Conservation (phyloP, 2,329 filamentous ascomycete species). For the Ophiocordyceps robertsii region DNA sequence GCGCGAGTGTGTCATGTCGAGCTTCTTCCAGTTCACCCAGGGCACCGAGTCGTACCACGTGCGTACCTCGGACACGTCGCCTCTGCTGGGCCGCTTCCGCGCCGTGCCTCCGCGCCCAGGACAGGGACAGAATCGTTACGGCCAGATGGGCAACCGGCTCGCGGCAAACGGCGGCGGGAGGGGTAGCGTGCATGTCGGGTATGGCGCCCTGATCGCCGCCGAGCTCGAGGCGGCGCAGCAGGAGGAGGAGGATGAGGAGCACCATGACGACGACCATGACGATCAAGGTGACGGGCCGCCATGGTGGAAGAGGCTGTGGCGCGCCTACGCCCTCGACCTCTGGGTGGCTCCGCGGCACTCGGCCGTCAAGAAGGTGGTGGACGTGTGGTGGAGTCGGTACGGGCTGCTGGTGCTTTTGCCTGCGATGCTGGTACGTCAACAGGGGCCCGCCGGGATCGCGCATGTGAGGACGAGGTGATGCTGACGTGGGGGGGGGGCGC, state of each 20-base stretch:
- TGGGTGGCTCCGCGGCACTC: slow-evolving; percentile 48
- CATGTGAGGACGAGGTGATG: neutral
- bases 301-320: slow-evolving; percentile 19
- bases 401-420: slow-evolving; percentile 46
- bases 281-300: slow-evolving; percentile 20
- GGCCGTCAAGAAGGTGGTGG: slow-evolving; percentile 43
- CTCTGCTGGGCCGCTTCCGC: slow-evolving; percentile 51
- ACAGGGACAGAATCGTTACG: slow-evolving; percentile 11
- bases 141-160: slow-evolving; percentile 21
- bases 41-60: slow-evolving; percentile 42
- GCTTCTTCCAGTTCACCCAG: slow-evolving; percentile 55
- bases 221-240: slow-evolving; percentile 21
- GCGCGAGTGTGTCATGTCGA: slow-evolving; percentile 45
- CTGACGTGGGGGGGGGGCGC: neutral
- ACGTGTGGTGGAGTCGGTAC: slow-evolving; percentile 52
- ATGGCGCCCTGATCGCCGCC: slow-evolving; percentile 37
- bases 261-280: slow-evolving; percentile 17
- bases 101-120: slow-evolving; percentile 36
- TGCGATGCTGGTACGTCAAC: slow-evolving; percentile 37
- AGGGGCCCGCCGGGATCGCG: neutral
- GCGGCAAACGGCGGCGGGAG: slow-evolving; percentile 15
- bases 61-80: slow-evolving; percentile 40
- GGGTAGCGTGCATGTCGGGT: slow-evolving; percentile 42
- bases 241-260: slow-evolving; percentile 13
- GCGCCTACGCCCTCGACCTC: slow-evolving; percentile 31